phyloP scores from a whole-genome alignment of 129 eudicot genomes.

The Tanacetum coccineum region DNA sequence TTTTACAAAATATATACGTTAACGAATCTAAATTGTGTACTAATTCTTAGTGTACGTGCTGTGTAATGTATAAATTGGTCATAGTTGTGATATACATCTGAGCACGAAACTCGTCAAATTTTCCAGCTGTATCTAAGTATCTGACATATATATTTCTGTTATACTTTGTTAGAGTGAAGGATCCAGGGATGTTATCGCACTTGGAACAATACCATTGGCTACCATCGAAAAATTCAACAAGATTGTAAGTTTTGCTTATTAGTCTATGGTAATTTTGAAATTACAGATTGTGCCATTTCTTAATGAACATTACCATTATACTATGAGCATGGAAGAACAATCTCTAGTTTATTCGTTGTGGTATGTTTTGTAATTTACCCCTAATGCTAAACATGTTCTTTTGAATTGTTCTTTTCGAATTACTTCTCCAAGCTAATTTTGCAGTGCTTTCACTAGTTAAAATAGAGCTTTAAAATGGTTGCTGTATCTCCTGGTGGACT shows the following conservation, averaged over 20 bases:
- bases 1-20: slow-evolving; percentile 9
- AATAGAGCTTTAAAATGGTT: slow-evolving; percentile 11
- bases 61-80: slow-evolving; percentile 7
- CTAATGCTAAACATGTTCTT: not conserved
- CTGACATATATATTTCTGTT: slow-evolving; percentile 3
- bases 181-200: slow-evolving; percentile 66
- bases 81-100: slow-evolving; percentile 1
- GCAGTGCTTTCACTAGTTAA: slow-evolving; percentile 13
- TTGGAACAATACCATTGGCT: slow-evolving; percentile 91
- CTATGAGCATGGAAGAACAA: not conserved
- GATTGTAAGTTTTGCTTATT: slow-evolving; percentile 56
- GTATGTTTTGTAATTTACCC: not conserved
- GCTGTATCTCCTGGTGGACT: slow-evolving; percentile 10
- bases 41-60: not conserved
- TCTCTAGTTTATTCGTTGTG: not conserved
- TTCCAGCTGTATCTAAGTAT: slow-evolving; percentile 14
- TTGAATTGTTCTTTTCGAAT: not conserved
- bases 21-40: not conserved
- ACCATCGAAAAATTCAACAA: slow-evolving; percentile 88
- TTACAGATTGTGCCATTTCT: slow-evolving; percentile 4
- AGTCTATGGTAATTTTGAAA: not conserved
- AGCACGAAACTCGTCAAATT: not conserved
- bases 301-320: not conserved
- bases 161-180: slow-evolving; percentile 65
- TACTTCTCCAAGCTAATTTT: slow-evolving; percentile 18